Base-by-base conservation (phyloP, 257 asterid species). In the Striga asiatica region DNA sequence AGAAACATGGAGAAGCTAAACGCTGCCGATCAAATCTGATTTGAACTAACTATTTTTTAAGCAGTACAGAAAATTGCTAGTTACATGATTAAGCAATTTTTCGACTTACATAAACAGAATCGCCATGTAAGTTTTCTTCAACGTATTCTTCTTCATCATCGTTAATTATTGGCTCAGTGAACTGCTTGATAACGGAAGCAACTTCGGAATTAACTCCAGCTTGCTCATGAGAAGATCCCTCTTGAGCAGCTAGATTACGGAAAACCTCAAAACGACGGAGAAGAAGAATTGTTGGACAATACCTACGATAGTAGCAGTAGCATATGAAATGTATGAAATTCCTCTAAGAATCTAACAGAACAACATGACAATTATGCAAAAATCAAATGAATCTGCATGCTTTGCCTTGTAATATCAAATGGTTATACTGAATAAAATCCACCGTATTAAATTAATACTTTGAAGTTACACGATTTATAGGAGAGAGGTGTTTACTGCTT, bases 181-280 rank as follows among this genome's bases (percentile, higher is more conserved):
- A 88, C 65, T 80, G 78, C 78, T 75, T 87, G 54, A 92, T 92
- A 66, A 85, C 81, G 56, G 94, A 76, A 61, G 97, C 94, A 69
- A 87, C 78, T 79, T 92, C 98, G 1, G 93, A 75, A 72, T 72
- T 77, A 57, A 80, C 71, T 45, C 94, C 98, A 67, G 70, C 81
- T 78, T 84, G 94, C 74, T 88, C 97, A 58, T 78, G 75, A 23
- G 85, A 75, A 39, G 96, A 74, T 62, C 88, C 89, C 60, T 84
- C 98, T 18, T 80, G 88, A 54, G 95, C 65, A 51, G 76, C 80
- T 49, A 68, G 57, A 69, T 84, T 76, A 10, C 73, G 78, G 69
- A 92, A 81, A 64, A 75, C 82, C 74, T 91, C 97, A 79, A 91
- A 91, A 79, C 87, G 93, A 49, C 91, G 98, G 67, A 91, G 95